Base-by-base conservation (phyloP, 1,139 yeast species). In the Diutina ranongensis region DNA sequence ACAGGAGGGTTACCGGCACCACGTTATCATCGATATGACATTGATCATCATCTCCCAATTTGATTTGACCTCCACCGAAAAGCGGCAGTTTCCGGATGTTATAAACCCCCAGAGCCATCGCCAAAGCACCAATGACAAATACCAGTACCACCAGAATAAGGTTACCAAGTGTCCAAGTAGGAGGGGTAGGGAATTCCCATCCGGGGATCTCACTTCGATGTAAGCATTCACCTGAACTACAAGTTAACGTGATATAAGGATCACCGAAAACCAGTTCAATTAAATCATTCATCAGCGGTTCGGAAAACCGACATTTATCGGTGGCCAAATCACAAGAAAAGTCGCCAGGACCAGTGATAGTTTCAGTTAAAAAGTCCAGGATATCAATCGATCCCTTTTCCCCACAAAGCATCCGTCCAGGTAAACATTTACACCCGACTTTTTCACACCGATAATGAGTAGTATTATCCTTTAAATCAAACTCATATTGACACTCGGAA, bases 191-290 rank as follows among this genome's bases (percentile, higher is more conserved):
- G 1, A 74, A 58, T 32, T 75, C 74, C 59, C 84, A 88, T 3
- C 97, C 97, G 0, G 98, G 98, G 21, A 92, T 78, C 60, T 92
- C 94, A 57, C 94, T 83, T 56, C 81, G 80, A 59, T 92, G 97
- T 35, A 92, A 57, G 69, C 98, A 92, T 61, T 92, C 98, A 46
- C 95, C 92, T 1, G 95, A 78, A 13, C 67, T 64, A 63, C 98
- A 92, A 45, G 75, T 71, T 48, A 92, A 67, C 1, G 92, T 83
- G 55, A 92, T 92, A 55, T 78, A 76, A 1, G 89, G 86, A 59
- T 92, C 98, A 15, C 98, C 98, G 64, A 92, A 92, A 3, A 92
- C 95, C 15, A 87, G 79, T 49, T 79, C 72, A 49, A 92, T 92
- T 56, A 92, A 73, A 52, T 85, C 94, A 62, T 92, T 86, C 97